These are phyloP conservation scores for Plasmopara muralis DNA, from an alignment of 352 stramenopile genomes.

Conservation along the genomic window DNA sequence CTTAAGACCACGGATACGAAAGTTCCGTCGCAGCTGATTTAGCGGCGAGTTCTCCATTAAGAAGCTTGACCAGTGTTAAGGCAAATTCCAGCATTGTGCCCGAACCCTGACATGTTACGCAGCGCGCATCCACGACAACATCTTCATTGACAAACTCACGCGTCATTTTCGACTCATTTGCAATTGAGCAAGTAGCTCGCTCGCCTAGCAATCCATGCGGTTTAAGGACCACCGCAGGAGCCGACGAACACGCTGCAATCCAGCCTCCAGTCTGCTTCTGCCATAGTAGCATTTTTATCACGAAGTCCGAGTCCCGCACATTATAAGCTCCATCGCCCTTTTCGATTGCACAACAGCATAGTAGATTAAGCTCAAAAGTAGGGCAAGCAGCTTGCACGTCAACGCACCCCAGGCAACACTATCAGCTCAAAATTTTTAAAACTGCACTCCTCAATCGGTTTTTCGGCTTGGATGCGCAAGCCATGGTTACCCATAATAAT, in stretches of 20 bases:
- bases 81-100: conserved; percentile 43
- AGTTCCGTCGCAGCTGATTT: conserved; percentile 35
- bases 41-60: conserved; percentile 40
- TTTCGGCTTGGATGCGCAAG: conserved; percentile 52
- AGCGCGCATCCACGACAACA: conserved; percentile 50
- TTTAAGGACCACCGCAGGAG: conserved; percentile 41
- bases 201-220: conserved; percentile 35
- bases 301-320: conserved; percentile 48
- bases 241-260: conserved; percentile 43
- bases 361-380: neutral
- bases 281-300: conserved; percentile 55
- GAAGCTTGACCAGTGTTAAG: conserved; percentile 46
- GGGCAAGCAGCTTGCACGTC: conserved; percentile 4
- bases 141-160: conserved; percentile 42
- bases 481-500: conserved; percentile 58
- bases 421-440: conserved; percentile 62
- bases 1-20: conserved; percentile 24
- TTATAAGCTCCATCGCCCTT: conserved; percentile 40
- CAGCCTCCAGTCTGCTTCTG: conserved; percentile 46
- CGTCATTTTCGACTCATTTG: conserved; percentile 35
- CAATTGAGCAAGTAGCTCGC: conserved; percentile 46
- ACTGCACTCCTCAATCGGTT: conserved; percentile 60
- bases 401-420: conserved; percentile 53
- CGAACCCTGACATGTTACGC: conserved; percentile 55
- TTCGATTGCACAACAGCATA: neutral